Evolutionary conservation across 2,329 filamentous ascomycete genomes (phyloP), one percentile per base, ranked within the genome.

Genomic region (Aspergillus awamori): DNA sequence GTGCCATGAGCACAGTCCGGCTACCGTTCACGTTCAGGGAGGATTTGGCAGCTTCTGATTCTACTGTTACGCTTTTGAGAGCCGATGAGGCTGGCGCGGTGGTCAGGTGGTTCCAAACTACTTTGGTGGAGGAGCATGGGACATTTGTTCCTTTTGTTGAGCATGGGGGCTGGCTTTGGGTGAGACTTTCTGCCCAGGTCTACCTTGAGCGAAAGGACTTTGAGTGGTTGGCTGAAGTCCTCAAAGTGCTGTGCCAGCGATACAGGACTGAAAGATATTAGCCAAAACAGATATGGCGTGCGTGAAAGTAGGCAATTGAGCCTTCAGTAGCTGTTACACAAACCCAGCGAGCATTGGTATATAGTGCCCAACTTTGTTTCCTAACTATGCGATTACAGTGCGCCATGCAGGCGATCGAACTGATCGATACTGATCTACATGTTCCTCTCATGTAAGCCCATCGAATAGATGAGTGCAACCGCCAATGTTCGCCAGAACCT

Each of bases 201-300:
- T 98, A 95, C 72, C 77, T 97, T n/a, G 91, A 92, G 26, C 73
- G 88, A 65, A 82, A 82, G 11, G 93, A 97, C 75, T 97, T 95
- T 71, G 85, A 89, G 72, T 91, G 86, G 84, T 83, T 84, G 4
- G 91, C 82, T 0, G 72, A 80, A 54, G 78, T 84, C 7, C 74
- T 95, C 69, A 84, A 85, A 71, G 77, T 80, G 33, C 67, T 90
- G 4, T 87, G 84, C 33, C 33, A 36, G 33, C 33, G 33, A 15
- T 36, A 36, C 33, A 36, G 33, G 5, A 13, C 11, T 5, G 0
- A 15, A 13, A 15, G 11, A 2, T 36, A 11, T 36, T 1, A 36
- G 33, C 5, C 0, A 28, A 28, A 6, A 28, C 26, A 26, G 2
- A 28, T 28, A 8, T 1, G 6, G 26, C 26, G 26, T 28, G 26